These are phyloP conservation scores for Haplosporangium sp. DNA, from an alignment of 371 early-diverging fungal species.

Conservation along the genomic window DNA sequence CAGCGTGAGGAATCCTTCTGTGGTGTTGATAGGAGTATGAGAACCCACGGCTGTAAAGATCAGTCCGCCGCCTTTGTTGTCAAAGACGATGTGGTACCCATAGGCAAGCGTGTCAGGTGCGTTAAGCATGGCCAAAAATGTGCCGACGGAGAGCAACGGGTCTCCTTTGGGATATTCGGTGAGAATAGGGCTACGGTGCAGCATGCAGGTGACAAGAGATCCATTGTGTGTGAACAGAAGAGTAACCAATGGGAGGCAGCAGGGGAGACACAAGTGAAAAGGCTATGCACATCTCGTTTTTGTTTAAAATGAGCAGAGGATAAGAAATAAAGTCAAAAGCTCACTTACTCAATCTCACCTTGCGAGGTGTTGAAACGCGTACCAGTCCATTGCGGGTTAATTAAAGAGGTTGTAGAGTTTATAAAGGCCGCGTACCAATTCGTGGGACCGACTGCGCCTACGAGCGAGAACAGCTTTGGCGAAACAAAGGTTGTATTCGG, in stretches of 20 bases:
- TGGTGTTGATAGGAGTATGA: background rate
- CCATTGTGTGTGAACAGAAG: too few relatives aligned
- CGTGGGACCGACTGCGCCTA: constrained; percentile 15
- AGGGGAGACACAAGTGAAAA: background rate
- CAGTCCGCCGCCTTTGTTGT: constrained; percentile 9
- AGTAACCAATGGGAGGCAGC: too few relatives aligned
- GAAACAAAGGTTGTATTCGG: constrained; percentile 6
- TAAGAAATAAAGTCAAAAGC: background rate
- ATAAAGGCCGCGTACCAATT: constrained; percentile 32
- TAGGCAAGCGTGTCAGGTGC: constrained; percentile 34
- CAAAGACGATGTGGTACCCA: constrained; percentile 42
- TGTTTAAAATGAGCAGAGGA: constrained; percentile 1
- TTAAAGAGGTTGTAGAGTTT: constrained; percentile 4
- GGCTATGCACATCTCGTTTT: too few relatives aligned
- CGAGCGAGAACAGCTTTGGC: constrained; percentile 19
- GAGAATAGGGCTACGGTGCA: constrained; percentile 10
- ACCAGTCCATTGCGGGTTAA: constrained; percentile 31
- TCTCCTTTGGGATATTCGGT: constrained; percentile 13
- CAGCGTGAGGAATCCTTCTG: constrained; percentile 18
- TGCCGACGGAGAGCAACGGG: constrained; percentile 31
- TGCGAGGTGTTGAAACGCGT: constrained; percentile 30
- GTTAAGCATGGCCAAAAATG: constrained; percentile 13
- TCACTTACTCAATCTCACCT: constrained; percentile 27
- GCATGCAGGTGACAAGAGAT: too few relatives aligned
- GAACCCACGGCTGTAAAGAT: constrained; percentile 7